phyloP scores from a whole-genome alignment of 2,329 filamentous ascomycete genomes.

The Sordariomycetes sp. region DNA sequence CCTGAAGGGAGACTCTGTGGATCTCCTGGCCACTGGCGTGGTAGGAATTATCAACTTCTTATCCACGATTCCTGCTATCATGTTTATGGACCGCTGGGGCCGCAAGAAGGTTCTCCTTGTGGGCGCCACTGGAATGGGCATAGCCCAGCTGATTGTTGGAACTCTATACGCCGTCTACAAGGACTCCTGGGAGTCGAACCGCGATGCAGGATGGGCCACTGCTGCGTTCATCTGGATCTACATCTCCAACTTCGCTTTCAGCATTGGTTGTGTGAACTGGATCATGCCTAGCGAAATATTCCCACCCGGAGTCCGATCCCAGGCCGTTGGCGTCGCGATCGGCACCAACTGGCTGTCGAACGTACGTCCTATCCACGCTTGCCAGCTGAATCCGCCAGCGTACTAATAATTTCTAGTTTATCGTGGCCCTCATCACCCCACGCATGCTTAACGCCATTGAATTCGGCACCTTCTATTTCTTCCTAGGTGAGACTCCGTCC shows the following conservation, averaged over 20 bases:
- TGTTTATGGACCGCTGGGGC: constrained; percentile 15
- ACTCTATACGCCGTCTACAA: constrained; percentile 15
- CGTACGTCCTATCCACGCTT: not conserved
- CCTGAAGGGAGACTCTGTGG: constrained; percentile 21
- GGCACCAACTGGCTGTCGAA: constrained; percentile 9
- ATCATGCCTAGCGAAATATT: constrained; percentile 47
- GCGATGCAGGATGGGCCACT: constrained; percentile 15
- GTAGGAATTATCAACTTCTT: constrained; percentile 17
- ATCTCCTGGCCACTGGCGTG: constrained; percentile 20
- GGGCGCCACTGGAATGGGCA: constrained; percentile 15
- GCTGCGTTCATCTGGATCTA: constrained; percentile 29
- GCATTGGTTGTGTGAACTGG: constrained; percentile 44
- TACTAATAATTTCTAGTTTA: constrained; percentile 5
- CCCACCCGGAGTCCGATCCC: constrained; percentile 47
- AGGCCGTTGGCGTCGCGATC: constrained; percentile 38
- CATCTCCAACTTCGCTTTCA: constrained; percentile 48
- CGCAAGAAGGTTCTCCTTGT: constrained; percentile 14
- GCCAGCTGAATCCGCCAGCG: too few relatives aligned
- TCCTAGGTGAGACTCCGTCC: constrained; percentile 2
- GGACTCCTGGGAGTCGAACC: constrained; percentile 13
- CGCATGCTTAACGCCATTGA: constrained; percentile 7
- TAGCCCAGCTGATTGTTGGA: constrained; percentile 15
- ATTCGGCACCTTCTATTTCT: constrained; percentile 8
- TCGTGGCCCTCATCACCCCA: constrained; percentile 7
- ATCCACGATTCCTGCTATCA: constrained; percentile 9